Evolutionary conservation across 2,329 filamentous ascomycete genomes (phyloP).

Genomic region (Biscogniauxia marginata): DNA sequence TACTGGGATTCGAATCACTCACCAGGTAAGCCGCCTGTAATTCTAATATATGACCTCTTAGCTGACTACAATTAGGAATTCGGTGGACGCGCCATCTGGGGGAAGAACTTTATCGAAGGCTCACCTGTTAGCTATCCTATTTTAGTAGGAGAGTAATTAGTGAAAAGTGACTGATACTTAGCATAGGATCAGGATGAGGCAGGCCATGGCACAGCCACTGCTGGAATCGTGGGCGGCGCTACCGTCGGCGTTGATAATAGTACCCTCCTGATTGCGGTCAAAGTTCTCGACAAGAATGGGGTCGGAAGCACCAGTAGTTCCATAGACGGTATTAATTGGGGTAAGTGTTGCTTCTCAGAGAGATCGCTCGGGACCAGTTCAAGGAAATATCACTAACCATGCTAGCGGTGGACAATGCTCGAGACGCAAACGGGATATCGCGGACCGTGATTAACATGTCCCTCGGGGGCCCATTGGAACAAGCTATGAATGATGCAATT

Average conservation of each 20-base stretch:
- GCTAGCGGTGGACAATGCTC: slow-evolving; percentile 27
- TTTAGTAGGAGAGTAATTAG: neutral
- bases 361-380: no score
- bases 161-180: neutral
- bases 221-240: slow-evolving; percentile 26
- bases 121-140: slow-evolving; percentile 13
- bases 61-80: slow-evolving; percentile 22
- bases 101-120: slow-evolving; percentile 24
- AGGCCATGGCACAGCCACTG: slow-evolving; percentile 30
- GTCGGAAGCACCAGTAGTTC: slow-evolving; percentile 19
- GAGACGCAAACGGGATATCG: slow-evolving; percentile 11
- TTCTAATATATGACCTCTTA: neutral
- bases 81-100: slow-evolving; percentile 28
- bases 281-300: slow-evolving; percentile 23
- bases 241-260: slow-evolving; percentile 29
- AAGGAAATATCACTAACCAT: slow-evolving; percentile 5
- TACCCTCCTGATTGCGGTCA: slow-evolving; percentile 26
- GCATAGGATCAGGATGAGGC: slow-evolving; percentile 24
- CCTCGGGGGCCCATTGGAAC: slow-evolving; percentile 18
- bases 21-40: slow-evolving; percentile 15
- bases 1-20: slow-evolving; percentile 26
- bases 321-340: slow-evolving; percentile 28
- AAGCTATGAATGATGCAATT: slow-evolving; percentile 22
- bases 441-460: slow-evolving; percentile 32
- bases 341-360: slow-evolving; percentile 14